A percentile compares a stretch with the other conserved stretches of the same genome.
phyloP scores from a whole-genome alignment of 2,329 filamentous ascomycete genomes.

The Chrysosporium keratinophilum region DNA sequence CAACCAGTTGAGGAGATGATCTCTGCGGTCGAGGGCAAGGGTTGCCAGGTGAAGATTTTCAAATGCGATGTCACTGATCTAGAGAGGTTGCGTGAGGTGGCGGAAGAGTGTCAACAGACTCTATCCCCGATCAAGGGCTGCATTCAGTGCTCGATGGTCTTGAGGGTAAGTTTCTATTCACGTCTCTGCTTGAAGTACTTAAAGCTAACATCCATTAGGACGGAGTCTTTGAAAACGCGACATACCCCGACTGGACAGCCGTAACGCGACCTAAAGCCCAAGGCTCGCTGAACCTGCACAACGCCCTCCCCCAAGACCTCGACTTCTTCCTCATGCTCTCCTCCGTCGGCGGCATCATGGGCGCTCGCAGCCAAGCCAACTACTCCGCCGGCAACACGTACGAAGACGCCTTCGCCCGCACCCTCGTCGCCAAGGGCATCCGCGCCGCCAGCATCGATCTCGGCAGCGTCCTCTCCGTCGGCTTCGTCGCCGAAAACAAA shows the following conservation, averaged over 20 bases:
- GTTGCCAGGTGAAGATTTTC: conserved; percentile 15
- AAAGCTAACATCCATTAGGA: conserved; percentile 17
- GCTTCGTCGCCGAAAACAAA: conserved; percentile 22
- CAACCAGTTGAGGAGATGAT: conserved; percentile 17
- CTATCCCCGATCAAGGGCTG: conserved; percentile 26
- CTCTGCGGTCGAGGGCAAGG: conserved; percentile 15
- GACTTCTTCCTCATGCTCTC: conserved; percentile 38
- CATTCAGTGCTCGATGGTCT: conserved; percentile 26
- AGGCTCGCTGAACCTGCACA: conserved; percentile 31
- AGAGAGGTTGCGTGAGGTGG: conserved; percentile 9
- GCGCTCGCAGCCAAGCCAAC: conserved; percentile 39
- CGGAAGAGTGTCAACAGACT: conserved; percentile 14
- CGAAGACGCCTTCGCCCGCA: conserved; percentile 29
- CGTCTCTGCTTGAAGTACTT: neutral
- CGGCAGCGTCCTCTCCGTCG: conserved; percentile 27
- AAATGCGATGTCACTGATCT: conserved; percentile 22
- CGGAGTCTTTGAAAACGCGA: conserved; percentile 33
- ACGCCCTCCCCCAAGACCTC: conserved; percentile 22
- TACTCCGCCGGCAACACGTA: conserved; percentile 34
- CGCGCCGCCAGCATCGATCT: conserved; percentile 23
- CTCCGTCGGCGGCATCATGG: conserved; percentile 36
- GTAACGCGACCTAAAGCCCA: conserved; percentile 34
- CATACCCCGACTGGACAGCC: conserved; percentile 29
- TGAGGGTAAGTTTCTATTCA: conserved; percentile 14
- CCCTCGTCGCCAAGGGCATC: conserved; percentile 21